These are phyloP conservation scores for Globomyces pollinis-pini DNA, from an alignment of 192 early-diverging fungal species.

Conservation along the genomic window DNA sequence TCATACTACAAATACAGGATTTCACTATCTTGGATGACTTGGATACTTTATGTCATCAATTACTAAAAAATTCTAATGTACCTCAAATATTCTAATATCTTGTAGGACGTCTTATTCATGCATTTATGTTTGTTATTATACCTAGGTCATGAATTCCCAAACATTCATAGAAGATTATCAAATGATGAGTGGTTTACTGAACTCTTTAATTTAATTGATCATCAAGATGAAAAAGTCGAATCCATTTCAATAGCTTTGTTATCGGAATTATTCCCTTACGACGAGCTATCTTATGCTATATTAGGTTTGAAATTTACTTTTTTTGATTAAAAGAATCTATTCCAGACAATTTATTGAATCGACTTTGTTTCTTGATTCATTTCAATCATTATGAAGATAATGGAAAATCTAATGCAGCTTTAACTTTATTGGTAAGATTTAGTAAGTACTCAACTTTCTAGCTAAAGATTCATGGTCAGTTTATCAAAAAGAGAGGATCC, in stretches of 20 bases:
- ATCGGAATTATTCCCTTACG: neutral
- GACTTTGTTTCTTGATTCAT: neutral
- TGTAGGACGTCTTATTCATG: neutral
- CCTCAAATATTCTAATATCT: neutral
- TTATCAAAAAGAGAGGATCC: constrained; percentile 3
- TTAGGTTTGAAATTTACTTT: neutral
- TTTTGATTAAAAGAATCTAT: neutral
- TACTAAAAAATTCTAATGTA: neutral
- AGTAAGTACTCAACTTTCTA: no score
- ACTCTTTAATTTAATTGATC: neutral
- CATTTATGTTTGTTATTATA: neutral
- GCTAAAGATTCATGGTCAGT: constrained; percentile 2
- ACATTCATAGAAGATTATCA: neutral
- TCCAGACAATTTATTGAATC: neutral
- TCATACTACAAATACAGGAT: neutral
- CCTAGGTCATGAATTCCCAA: neutral
- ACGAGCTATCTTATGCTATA: constrained; percentile 1
- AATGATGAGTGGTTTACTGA: neutral
- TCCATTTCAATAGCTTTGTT: neutral
- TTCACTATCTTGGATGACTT: neutral
- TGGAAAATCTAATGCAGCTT: neutral
- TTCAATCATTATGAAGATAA: constrained; percentile 3
- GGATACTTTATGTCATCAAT: no score
- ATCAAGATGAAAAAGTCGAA: no score
- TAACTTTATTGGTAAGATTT: no score